Conservation (phyloP, 495 filamentous ascomycete species). For the Lichina pygmaea region DNA sequence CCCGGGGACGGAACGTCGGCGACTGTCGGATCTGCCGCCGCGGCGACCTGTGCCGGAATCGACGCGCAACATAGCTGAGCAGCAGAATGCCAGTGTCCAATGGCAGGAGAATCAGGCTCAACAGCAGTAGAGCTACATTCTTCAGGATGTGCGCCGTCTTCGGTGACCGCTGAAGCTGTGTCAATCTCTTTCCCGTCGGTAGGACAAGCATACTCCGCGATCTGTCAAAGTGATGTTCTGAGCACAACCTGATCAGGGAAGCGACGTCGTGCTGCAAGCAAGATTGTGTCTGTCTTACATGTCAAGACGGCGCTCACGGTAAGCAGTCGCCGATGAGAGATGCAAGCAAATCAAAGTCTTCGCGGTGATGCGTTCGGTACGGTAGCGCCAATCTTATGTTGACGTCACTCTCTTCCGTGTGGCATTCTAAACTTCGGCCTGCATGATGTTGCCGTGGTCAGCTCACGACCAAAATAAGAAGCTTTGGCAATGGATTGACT, state of each 20-base stretch:
- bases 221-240: neutral
- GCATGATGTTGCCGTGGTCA: no score
- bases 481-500: no score
- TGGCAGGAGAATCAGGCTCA: slow-evolving; percentile 26
- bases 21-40: slow-evolving; percentile 12
- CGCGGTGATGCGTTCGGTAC: no score
- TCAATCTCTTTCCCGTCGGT: neutral
- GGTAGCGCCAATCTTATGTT: no score
- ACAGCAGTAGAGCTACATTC: slow-evolving; percentile 19
- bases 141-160: slow-evolving; percentile 16
- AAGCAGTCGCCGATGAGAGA: no score
- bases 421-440: no score
- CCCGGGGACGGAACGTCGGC: slow-evolving; percentile 23
- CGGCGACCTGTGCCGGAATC: slow-evolving; percentile 5
- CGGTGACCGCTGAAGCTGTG: neutral
- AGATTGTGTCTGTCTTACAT: no score
- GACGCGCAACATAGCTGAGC: slow-evolving; percentile 10
- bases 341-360: no score
- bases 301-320: no score
- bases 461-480: no score
- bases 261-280: neutral
- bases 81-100: slow-evolving; percentile 23
- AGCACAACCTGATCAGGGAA: neutral
- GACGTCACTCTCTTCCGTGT: no score
- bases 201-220: neutral